These are phyloP conservation scores for Acacia pycnantha DNA, from an alignment of 331 rosid species.

Conservation along the genomic window DNA sequence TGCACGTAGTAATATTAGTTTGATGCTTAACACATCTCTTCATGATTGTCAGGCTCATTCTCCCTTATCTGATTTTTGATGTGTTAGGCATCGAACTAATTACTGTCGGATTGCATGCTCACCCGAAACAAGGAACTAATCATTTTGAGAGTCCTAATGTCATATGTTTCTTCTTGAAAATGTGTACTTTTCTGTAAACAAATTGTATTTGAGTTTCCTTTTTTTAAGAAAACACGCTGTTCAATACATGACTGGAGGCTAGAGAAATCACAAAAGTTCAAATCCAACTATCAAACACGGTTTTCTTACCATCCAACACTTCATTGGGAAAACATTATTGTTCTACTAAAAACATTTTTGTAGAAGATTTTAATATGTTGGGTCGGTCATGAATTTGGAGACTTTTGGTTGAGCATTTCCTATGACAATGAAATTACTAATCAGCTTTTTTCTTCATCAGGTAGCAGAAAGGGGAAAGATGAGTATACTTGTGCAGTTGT, in stretches of 20 bases:
- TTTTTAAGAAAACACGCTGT: too few species aligned
- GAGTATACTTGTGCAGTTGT: slow-evolving; percentile 40
- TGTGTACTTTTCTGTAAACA: neutral
- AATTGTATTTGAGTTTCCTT: neutral
- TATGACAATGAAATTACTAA: slow-evolving; percentile 23
- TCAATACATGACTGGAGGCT: neutral
- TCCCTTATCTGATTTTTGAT: neutral
- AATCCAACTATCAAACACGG: neutral
- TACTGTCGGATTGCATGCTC: neutral
- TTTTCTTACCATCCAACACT: neutral
- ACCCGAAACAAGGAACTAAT: neutral
- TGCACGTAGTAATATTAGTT: too few species aligned
- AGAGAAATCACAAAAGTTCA: slow-evolving; percentile 5
- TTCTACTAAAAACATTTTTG: neutral
- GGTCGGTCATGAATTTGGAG: neutral
- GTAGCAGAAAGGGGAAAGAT: slow-evolving; percentile 93
- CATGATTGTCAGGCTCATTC: neutral
- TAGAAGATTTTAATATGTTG: neutral
- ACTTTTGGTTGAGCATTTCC: slow-evolving; percentile 1
- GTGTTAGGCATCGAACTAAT: neutral
- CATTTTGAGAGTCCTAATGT: neutral
- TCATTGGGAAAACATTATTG: neutral
- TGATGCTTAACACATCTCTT: neutral
- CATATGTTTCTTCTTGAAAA: neutral
- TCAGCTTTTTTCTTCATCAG: slow-evolving; percentile 39